These are phyloP conservation scores for Tulasnella sp. DNA, from an alignment of 768 basidiomycete species.

Conservation along the genomic window DNA sequence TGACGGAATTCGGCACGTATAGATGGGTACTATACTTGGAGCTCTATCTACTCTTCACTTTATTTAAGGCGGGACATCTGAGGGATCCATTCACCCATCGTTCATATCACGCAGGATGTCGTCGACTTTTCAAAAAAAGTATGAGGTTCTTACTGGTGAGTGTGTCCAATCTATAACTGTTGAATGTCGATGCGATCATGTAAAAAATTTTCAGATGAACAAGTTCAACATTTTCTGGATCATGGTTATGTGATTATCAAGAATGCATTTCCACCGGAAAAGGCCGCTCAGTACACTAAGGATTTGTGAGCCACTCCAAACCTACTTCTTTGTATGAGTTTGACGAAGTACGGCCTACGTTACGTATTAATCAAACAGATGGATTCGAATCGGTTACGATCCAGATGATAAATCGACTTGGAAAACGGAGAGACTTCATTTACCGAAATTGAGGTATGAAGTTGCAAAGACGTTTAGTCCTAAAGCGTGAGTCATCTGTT, in stretches of 20 bases:
- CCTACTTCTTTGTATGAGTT: too few species aligned
- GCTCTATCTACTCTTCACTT: too few species aligned
- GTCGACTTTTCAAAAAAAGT: too few species aligned
- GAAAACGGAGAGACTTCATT: conserved; percentile 37
- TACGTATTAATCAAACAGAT: conserved; percentile 3
- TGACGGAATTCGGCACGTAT: too few species aligned
- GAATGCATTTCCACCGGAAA: conserved; percentile 39
- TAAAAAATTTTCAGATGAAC: too few species aligned
- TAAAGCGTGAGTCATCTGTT: conserved; percentile 29
- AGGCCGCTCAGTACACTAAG: conserved; percentile 37
- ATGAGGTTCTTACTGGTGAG: background rate
- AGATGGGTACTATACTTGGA: too few species aligned
- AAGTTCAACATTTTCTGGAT: conserved; percentile 42
- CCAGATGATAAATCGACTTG: conserved; percentile 44
- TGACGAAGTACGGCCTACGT: background rate
- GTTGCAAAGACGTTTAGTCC: conserved; percentile 39
- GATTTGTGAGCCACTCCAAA: conserved; percentile 41
- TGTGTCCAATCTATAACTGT: background rate
- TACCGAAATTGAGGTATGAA: conserved; percentile 40
- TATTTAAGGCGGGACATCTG: too few species aligned
- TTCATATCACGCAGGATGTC: too few species aligned
- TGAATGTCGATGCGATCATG: background rate
- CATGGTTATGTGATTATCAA: conserved; percentile 43
- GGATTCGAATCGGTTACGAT: conserved; percentile 24
- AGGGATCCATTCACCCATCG: too few species aligned